Base-by-base conservation (phyloP, 768 basidiomycete genomes). In the Suillus subluteus region DNA sequence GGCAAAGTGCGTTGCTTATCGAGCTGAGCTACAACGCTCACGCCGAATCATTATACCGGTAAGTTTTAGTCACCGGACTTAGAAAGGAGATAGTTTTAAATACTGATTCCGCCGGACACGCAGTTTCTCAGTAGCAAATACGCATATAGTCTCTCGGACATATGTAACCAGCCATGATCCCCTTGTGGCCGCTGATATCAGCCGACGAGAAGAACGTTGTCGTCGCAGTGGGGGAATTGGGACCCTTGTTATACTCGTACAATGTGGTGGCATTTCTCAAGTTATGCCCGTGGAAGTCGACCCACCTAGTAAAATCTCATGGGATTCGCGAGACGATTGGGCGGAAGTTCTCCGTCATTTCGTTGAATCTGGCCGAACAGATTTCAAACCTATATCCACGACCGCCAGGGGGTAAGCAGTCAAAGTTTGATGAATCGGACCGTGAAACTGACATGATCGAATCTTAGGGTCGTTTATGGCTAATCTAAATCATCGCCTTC, bases 271-370 rank as follows among this genome's bases (percentile, higher is more conserved):
- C 30, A 83, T 92, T 72, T 88, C 87, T 73, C 91, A 94, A 72
- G 91, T 94, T 69, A 91, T 94, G 89, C 92, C 92, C 40, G 91
- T 94, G 68, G 92, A 94, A 74, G 89, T 94, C 62, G 92, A 94
- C 75, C 86, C 90, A 8, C 92, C 91, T 1, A 80, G 84, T 66
- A 90, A 88, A 71, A 92, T 93, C 72, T 81, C 87, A 41, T 94
- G 92, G 92, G 91, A 92, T 74, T 70, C 77, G 23, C 82, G 91
- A 64, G 88, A 88, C 13, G 92, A 94, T 76, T 94, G 92, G 92
- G 77, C 80, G 6, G 81, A 83, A 23, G 87, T 90, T 40, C 85
- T 94, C 56, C 79, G 83, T 43, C 88, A 91, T 78, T 93, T 90
- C 72, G 87, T 92, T 65, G 88, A 89, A 65, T 81, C 82, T 23